Base-by-base conservation (phyloP, 2,329 filamentous ascomycete genomes). In the Colletotrichum australisinense region DNA sequence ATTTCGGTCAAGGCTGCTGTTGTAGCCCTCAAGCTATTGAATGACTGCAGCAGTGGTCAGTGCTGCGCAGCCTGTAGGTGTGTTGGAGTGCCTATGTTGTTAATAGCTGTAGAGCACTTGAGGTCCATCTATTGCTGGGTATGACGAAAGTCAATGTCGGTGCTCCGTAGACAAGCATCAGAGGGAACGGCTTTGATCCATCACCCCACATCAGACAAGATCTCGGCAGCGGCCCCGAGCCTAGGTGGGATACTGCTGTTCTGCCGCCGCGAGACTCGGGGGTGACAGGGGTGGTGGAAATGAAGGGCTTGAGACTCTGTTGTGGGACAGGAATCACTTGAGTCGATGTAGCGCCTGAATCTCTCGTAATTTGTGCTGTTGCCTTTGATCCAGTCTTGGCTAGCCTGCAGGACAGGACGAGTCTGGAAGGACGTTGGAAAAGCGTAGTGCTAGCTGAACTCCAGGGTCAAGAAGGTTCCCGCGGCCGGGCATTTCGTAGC, bases 371-470 rank as follows among this genome's bases (percentile, higher is more conserved):
- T 11, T 7, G 12, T 19, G 28, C 16, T 5, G 7, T 14, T 42
- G 16, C 32, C 24, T 30, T 38, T 11, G 16, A 28, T 11, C 16
- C n/a, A 6, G 11, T 9, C n/a, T 9, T 30, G 8, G 9, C 16
- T 22, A 6, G 11, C 4, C 16, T 55, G 32, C 56, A 22, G 46
- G 22, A 32, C 4, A 19, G 1, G 42, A 53, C 56, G 16, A 16
- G 26, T 67, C 65, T 67, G 56, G 65, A 67, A 67, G 56, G 30
- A 53, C 55, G 5, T 32, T 11, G 19, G 42, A 62, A 42, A 3
- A 16, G 16, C 14, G 1, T 14, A 14, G 14, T 9, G n/a, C 19
- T 14, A 22, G 28, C n/a, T 24, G 22, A 3, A 11, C 5, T 11
- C 35, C 11, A 5, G n/a, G 19, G 42, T 6, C 22, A 30, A 19